These are phyloP conservation scores for Mortierella sp. DNA, from an alignment of 371 early-diverging fungal genomes.

Conservation along the genomic window DNA sequence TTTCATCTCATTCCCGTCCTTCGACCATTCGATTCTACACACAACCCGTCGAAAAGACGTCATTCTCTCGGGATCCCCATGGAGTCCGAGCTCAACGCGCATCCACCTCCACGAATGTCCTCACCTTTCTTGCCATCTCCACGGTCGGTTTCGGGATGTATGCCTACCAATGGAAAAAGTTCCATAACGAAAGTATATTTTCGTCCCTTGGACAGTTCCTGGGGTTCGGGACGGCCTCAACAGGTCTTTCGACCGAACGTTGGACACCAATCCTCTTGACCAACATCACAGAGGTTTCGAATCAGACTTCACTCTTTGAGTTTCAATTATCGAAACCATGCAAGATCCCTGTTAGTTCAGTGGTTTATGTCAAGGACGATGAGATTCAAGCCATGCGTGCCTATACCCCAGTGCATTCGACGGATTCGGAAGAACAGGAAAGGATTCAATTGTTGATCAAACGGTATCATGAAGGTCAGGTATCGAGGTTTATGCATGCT, in stretches of 20 bases:
- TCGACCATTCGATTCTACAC: slow-evolving; percentile 13
- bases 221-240: slow-evolving; percentile 5
- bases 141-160: slow-evolving; percentile 37
- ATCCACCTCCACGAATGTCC: slow-evolving; percentile 19
- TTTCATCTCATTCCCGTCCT: neutral
- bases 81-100: slow-evolving; percentile 28
- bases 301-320: slow-evolving; percentile 41
- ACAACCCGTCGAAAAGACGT: slow-evolving; percentile 14
- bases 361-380: slow-evolving; percentile 51
- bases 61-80: neutral
- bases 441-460: slow-evolving; percentile 46
- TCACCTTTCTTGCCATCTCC: slow-evolving; percentile 34
- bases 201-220: slow-evolving; percentile 5
- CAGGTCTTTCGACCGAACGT: slow-evolving; percentile 27
- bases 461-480: slow-evolving; percentile 48
- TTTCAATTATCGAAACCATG: slow-evolving; percentile 41
- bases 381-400: slow-evolving; percentile 52
- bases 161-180: slow-evolving; percentile 31
- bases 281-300: slow-evolving; percentile 31
- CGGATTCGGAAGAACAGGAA: slow-evolving; percentile 18
- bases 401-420: slow-evolving; percentile 45
- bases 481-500: slow-evolving; percentile 47
- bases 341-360: slow-evolving; percentile 37
- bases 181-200: neutral
- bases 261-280: slow-evolving; percentile 45